Evolutionary conservation across 202 grass and related monocot species (phyloP), one percentile per base, ranked within the genome.

Genomic region (Hordeum pubiflorum): DNA sequence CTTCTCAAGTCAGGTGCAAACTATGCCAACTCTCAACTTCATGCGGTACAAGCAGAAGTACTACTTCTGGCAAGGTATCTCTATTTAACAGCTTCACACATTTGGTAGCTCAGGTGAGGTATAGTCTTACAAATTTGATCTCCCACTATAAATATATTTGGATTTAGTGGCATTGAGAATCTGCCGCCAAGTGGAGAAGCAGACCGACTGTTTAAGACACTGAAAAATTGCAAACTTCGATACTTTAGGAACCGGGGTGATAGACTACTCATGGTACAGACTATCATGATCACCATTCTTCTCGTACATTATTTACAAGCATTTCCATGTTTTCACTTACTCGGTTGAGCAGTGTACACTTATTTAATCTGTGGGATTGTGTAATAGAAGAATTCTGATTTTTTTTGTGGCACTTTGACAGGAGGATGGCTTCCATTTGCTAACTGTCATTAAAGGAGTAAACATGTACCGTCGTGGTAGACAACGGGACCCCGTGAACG

Each of bases 201-300:
- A 72, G 83, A 91, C 69, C 76, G 77, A 50, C 83, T 94, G 79
- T 86, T 82, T 78, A 66, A 78, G 77, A 54, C 83, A 59, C 41
- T 91, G 41, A 89, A 94, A 79, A 91, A 77, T 48, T 91, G 79
- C 75, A 87, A 56, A 79, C 88, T 91, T 74, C 89, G 88, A 82
- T 87, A 89, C 74, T 91, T 91, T 63, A 91, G 88, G 55, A 89
- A 86, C 59, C 81, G 79, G 32, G 80, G 91, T 29, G 86, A 91
- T 50, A 84, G 72, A 37, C 59, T 93, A 72, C 82, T 91, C 60
- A 78, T 93, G 83, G 91, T 93, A 75, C 61, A 87, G 38, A 32
- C 44, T 63, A 69, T 68, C 22, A 50, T 74, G 24, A 9, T 62
- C 59, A 62, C 48, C 15, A 20, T 55, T 55, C 5, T 29, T 40